Evolutionary conservation across 495 filamentous ascomycete species (phyloP).

Genomic region (Podospora anserina): DNA sequence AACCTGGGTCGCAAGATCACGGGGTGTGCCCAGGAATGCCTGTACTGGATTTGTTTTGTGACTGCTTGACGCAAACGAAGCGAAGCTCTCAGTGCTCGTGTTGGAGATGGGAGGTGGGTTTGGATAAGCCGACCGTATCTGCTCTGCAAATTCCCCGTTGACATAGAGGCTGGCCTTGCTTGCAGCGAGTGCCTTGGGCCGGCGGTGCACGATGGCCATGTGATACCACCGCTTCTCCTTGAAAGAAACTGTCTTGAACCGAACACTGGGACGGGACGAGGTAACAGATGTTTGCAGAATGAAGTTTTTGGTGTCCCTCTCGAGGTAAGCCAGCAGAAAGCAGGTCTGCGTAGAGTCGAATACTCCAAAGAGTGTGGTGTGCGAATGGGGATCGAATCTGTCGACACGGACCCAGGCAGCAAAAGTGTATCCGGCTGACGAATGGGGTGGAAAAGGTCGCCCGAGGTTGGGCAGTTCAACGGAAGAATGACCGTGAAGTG

Average conservation of each 20-base stretch:
- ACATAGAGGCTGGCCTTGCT: conserved; percentile 87
- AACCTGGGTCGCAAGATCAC: conserved; percentile 77
- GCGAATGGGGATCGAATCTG: conserved; percentile 74
- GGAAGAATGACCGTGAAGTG: conserved; percentile 79
- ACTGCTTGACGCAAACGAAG: conserved; percentile 55
- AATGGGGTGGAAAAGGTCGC: conserved; percentile 71
- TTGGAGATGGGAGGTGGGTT: conserved; percentile 60
- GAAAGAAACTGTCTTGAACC: conserved; percentile 82
- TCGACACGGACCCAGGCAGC: conserved; percentile 85
- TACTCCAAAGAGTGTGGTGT: conserved; percentile 93
- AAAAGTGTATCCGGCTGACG: conserved; percentile 79
- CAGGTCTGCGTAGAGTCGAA: conserved; percentile 92
- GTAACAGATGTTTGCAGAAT: conserved; percentile 95
- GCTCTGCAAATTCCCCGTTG: conserved; percentile 89
- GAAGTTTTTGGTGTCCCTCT: conserved; percentile 91
- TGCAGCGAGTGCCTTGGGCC: conserved; percentile 66
- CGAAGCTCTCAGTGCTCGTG: conserved; percentile 57
- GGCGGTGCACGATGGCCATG: conserved; percentile 77
- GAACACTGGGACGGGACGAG: conserved; percentile 79
- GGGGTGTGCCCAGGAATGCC: conserved; percentile 89
- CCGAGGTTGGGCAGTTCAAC: conserved; percentile 82
- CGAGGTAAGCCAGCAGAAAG: conserved; percentile 89
- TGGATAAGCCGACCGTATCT: conserved; percentile 86
- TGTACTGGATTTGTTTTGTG: conserved; percentile 67
- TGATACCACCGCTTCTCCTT: conserved; percentile 83